phyloP scores from a whole-genome alignment of 169 alveolate genomes.

The Eimeria acervulina region DNA sequence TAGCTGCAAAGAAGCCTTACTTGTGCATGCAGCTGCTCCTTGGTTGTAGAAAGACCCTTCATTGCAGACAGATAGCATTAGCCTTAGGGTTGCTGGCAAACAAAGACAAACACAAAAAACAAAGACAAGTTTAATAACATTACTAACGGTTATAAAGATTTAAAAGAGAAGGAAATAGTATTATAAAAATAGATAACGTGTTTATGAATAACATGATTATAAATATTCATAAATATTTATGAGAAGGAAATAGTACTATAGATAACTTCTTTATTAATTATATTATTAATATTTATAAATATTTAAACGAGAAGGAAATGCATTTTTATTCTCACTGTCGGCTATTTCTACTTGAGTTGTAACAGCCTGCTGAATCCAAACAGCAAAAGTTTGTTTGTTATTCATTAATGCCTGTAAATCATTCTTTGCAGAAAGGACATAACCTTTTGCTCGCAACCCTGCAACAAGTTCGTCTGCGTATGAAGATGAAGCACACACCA shows the following conservation, averaged over 20 bases:
- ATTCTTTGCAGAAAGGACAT: neutral
- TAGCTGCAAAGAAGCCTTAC: neutral
- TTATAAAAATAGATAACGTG: too few species aligned
- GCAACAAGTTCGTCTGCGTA: neutral
- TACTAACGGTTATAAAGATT: too few species aligned
- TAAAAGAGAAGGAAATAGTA: too few species aligned
- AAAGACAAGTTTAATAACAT: neutral
- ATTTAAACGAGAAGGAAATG: too few species aligned
- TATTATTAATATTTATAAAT: too few species aligned
- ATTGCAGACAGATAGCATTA: neutral
- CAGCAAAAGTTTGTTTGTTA: neutral
- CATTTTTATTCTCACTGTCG: neutral
- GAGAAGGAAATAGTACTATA: too few species aligned
- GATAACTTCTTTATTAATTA: too few species aligned
- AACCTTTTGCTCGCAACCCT: neutral
- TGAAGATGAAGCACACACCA: neutral
- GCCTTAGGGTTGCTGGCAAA: neutral
- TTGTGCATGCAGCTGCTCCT: constrained; percentile 5
- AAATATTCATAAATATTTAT: too few species aligned
- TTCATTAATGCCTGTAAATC: neutral
- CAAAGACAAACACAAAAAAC: neutral
- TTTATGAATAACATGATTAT: too few species aligned
- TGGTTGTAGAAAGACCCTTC: constrained; percentile 34
- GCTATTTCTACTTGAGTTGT: neutral
- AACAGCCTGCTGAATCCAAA: constrained; percentile 36